phyloP scores from a whole-genome alignment of 2,329 filamentous ascomycete genomes.

The Grosmannia huntii region DNA sequence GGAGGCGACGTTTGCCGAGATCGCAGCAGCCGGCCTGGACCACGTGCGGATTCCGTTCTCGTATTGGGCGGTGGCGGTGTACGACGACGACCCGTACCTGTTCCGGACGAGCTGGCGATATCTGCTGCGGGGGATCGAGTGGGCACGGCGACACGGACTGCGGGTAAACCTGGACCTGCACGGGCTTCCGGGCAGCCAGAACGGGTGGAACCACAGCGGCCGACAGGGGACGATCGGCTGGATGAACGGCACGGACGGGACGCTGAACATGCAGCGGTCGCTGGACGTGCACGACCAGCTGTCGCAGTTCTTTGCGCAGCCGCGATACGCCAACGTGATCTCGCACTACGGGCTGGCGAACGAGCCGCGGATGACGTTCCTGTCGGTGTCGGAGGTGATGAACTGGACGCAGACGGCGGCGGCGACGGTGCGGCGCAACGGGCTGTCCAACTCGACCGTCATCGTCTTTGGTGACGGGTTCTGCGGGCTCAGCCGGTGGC shows the following conservation, averaged over 20 bases:
- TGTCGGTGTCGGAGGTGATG: constrained; percentile 55
- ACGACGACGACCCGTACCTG: constrained; percentile 78
- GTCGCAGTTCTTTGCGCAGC: constrained; percentile 84
- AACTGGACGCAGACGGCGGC: constrained; percentile 70
- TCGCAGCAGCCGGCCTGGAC: constrained; percentile 78
- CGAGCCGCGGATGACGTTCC: constrained; percentile 75
- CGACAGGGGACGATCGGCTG: constrained; percentile 69
- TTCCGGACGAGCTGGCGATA: constrained; percentile 85
- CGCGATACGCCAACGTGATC: constrained; percentile 83
- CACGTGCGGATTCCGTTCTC: constrained; percentile 93
- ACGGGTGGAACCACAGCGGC: constrained; percentile 96
- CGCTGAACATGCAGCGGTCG: constrained; percentile 64
- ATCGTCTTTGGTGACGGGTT: constrained; percentile 93
- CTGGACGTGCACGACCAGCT: constrained; percentile 80
- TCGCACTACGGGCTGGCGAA: constrained; percentile 91
- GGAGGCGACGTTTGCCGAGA: constrained; percentile 71
- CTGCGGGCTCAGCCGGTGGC: constrained; percentile 81
- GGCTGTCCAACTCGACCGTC: constrained; percentile 47
- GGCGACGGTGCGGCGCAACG: constrained; percentile 61
- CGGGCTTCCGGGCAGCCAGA: constrained; percentile 83
- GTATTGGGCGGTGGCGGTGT: constrained; percentile 87
- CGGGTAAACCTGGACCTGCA: constrained; percentile 90
- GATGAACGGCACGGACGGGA: constrained; percentile 82
- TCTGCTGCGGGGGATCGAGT: constrained; percentile 83
- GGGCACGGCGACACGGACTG: constrained; percentile 80